Evolutionary conservation across 148 eudicot genomes (phyloP).

Genomic region (Drosera capensis): DNA sequence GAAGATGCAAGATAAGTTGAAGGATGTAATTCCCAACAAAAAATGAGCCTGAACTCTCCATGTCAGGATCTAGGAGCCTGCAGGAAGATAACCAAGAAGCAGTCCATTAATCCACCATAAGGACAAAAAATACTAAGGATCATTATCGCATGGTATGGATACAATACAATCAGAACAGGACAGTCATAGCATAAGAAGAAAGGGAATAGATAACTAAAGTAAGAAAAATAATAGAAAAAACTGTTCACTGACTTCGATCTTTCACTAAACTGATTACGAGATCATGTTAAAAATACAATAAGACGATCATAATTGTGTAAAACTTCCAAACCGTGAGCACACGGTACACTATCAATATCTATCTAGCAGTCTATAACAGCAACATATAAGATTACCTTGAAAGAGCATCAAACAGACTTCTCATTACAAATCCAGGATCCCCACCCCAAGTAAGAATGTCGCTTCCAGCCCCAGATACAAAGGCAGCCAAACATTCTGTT

Average conservation of each 20-base stretch:
- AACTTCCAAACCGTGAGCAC: not conserved
- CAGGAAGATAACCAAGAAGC: slow-evolving; percentile 12
- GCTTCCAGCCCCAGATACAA: slow-evolving; percentile 63
- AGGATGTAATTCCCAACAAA: slow-evolving; percentile 85
- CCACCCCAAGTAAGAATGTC: slow-evolving; percentile 84
- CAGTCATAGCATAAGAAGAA: too few species aligned
- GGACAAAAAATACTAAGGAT: not conserved
- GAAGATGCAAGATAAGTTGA: slow-evolving; percentile 90
- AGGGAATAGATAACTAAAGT: too few species aligned
- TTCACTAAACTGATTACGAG: too few species aligned
- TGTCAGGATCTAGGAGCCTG: slow-evolving; percentile 88
- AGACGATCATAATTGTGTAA: not conserved
- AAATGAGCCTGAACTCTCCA: slow-evolving; percentile 90
- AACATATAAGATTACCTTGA: slow-evolving; percentile 42
- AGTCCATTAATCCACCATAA: not conserved
- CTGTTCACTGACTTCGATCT: too few species aligned
- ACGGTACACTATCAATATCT: not conserved
- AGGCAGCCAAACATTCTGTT: slow-evolving; percentile 81
- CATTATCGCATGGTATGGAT: too few species aligned
- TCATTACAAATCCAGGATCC: slow-evolving; percentile 85
- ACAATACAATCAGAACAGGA: too few species aligned
- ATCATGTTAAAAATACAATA: too few species aligned
- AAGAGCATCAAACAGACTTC: slow-evolving; percentile 89
- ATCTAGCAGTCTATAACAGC: not conserved
- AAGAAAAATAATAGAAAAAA: too few species aligned